Percentiles rank a stretch among this genome's conserved stretches.
Conservation (phyloP, 2,329 filamentous ascomycete species). For the Fusarium brevicatenulatum region DNA sequence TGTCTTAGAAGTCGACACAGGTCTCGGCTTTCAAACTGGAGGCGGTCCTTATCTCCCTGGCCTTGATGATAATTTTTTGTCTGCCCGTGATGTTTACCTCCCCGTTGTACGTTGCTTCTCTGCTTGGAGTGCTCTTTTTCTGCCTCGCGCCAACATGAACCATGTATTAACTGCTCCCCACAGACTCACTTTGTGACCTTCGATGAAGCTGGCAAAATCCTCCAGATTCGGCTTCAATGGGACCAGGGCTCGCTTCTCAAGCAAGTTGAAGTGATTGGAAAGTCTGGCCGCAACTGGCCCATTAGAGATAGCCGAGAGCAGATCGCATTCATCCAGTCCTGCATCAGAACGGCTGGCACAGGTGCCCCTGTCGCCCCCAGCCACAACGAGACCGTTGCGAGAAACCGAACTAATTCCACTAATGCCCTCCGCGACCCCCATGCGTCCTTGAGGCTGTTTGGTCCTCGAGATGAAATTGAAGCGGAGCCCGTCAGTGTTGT, state of each 20-base stretch:
- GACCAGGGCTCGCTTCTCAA: slow-evolving; percentile 94
- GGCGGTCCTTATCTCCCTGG: slow-evolving; percentile 89
- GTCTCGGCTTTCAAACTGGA: slow-evolving; percentile 80
- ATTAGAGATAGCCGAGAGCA: slow-evolving; percentile 90
- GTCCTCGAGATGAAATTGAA: slow-evolving; percentile 71
- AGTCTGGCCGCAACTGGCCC: slow-evolving; percentile 91
- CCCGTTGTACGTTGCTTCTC: slow-evolving; percentile 73
- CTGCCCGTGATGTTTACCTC: slow-evolving; percentile 81
- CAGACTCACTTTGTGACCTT: slow-evolving; percentile 92
- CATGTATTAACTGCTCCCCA: slow-evolving; percentile 15
- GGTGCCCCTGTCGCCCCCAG: slow-evolving; percentile 46
- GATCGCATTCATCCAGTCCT: slow-evolving; percentile 76
- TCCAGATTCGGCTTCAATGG: slow-evolving; percentile 91
- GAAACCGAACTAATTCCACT: slow-evolving; percentile 62
- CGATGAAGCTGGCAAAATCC: slow-evolving; percentile 78
- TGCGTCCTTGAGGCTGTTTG: slow-evolving; percentile 79
- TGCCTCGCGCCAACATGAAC: background rate
- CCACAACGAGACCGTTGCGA: slow-evolving; percentile 53
- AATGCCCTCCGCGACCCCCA: slow-evolving; percentile 71
- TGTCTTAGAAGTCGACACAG: slow-evolving; percentile 86
- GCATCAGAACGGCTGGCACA: slow-evolving; percentile 61
- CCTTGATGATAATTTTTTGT: slow-evolving; percentile 93
- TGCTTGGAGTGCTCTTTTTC: background rate
- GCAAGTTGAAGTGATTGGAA: slow-evolving; percentile 92
- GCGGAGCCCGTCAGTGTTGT: slow-evolving; percentile 60